Evolutionary conservation across 305 asterid genomes (phyloP), one percentile per base, ranked within the genome.

Genomic region (Rubia tinctorum): DNA sequence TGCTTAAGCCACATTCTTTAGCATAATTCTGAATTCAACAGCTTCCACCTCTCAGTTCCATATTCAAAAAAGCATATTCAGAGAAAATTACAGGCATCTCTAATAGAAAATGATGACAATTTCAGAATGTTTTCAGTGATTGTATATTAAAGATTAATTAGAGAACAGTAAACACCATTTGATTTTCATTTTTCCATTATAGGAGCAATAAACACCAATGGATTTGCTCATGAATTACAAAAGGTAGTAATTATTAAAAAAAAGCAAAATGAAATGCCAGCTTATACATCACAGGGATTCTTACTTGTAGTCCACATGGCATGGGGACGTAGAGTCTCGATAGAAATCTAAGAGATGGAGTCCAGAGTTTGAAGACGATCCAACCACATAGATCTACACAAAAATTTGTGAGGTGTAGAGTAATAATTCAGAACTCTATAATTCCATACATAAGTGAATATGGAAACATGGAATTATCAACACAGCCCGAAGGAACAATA

Each of bases 321-420:
- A 92, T 42, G 95, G 89, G 75, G 99, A 89, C 77, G 81, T 87
- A 56, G 61, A 66, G 83, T 86, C 91, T 72, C 91, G 97, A 83
- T 89, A 90, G 86, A 94, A 94, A 84, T 94, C 98, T 87, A 94
- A 82, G 77, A 94, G 90, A 85, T 89, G 80, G 80, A 94, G 84
- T 75, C 96, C 98, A 23, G 81, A 80, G 74, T 82, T 77, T 69
- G 94, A 89, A 58, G 87, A 84, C 66, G 99, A 92, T 71, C 95
- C 99, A 79, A 87, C 95, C 40, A 79, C 88, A 75, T 90, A 94
- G 68, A 92, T 80, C 99, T 94, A 93, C 84, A 84, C 43, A 11
- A 75, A 42, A 67, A 10, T 14, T 25, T 27, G 65, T 18, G 7
- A 71, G 15, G 4, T 42, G 23, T 59, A 15, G 22, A 45, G 22